Evolutionary conservation across 495 filamentous ascomycete species (phyloP).

Genomic region (Xylaria flabelliformis): DNA sequence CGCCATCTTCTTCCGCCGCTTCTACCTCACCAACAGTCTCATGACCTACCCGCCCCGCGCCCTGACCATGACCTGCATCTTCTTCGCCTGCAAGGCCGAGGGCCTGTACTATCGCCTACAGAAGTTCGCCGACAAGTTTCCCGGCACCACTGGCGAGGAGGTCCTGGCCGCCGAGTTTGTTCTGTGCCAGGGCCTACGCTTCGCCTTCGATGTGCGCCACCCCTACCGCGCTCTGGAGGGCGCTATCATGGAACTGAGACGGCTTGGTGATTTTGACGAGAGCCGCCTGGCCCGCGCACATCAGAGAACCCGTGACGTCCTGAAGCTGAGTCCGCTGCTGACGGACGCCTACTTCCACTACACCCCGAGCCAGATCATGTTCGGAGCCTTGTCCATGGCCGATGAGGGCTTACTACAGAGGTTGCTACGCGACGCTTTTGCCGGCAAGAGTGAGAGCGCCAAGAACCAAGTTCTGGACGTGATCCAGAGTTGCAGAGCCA

Average conservation of each 20-base stretch:
- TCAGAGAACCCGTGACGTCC: slow-evolving; percentile 67
- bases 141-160: slow-evolving; percentile 71
- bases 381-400: slow-evolving; percentile 75
- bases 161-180: slow-evolving; percentile 90
- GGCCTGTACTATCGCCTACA: slow-evolving; percentile 75
- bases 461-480: slow-evolving; percentile 55
- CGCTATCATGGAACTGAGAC: slow-evolving; percentile 76
- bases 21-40: slow-evolving; percentile 91
- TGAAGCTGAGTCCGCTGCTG: slow-evolving; percentile 80
- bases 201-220: slow-evolving; percentile 90
- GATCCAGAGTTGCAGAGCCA: slow-evolving; percentile 56
- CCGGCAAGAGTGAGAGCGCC: slow-evolving; percentile 39
- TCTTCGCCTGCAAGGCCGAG: slow-evolving; percentile 92
- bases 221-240: slow-evolving; percentile 88
- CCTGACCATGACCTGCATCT: slow-evolving; percentile 85
- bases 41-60: slow-evolving; percentile 93
- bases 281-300: slow-evolving; percentile 72
- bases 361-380: slow-evolving; percentile 92
- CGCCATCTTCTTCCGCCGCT: slow-evolving; percentile 88
- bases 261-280: slow-evolving; percentile 54
- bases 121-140: slow-evolving; percentile 64
- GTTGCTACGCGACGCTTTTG: slow-evolving; percentile 76
- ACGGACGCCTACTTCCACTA: slow-evolving; percentile 96
- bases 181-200: slow-evolving; percentile 89
- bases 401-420: slow-evolving; percentile 74